Percentiles rank a stretch among this genome's conserved stretches.
These are phyloP conservation scores for Yamadazyma nakazawae DNA, from an alignment of 805 yeast genomes.

Conservation along the genomic window DNA sequence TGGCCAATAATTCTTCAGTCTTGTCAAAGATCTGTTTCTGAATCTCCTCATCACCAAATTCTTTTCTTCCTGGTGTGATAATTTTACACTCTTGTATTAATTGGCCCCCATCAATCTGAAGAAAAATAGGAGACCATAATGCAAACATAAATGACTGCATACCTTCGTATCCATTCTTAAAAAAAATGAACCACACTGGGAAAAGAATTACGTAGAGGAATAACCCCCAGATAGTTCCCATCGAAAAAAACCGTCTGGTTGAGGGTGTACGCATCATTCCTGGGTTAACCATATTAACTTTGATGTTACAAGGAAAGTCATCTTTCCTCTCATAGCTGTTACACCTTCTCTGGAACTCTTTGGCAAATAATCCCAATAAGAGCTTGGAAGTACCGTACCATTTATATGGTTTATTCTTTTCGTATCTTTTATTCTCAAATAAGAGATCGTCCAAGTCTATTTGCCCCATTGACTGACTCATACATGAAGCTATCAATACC, in stretches of 20 bases:
- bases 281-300: conserved; percentile 79
- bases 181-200: conserved; percentile 80
- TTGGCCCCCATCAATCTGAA: conserved; percentile 59
- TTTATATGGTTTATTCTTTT: conserved; percentile 61
- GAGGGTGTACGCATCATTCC: conserved; percentile 89
- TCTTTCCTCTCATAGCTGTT: conserved; percentile 62
- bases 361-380: conserved; percentile 68
- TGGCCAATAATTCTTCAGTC: conserved; percentile 56
- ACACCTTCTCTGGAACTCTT: conserved; percentile 70
- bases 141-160: conserved; percentile 75
- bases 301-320: conserved; percentile 64
- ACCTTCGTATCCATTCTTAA: conserved; percentile 75
- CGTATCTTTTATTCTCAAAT: conserved; percentile 59
- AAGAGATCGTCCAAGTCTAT: conserved; percentile 62
- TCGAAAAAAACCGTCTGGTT: conserved; percentile 69
- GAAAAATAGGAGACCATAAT: conserved; percentile 66
- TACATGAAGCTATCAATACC: conserved; percentile 73
- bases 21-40: conserved; percentile 59
- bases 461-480: conserved; percentile 70
- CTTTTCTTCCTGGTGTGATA: conserved; percentile 54
- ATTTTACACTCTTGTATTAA: conserved; percentile 70
- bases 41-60: conserved; percentile 57
- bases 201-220: conserved; percentile 59
- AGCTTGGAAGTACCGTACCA: conserved; percentile 82
- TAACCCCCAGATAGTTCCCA: conserved; percentile 68